These are phyloP conservation scores for Aspergillus egyptiacus DNA, from an alignment of 495 filamentous ascomycete species.

Conservation along the genomic window DNA sequence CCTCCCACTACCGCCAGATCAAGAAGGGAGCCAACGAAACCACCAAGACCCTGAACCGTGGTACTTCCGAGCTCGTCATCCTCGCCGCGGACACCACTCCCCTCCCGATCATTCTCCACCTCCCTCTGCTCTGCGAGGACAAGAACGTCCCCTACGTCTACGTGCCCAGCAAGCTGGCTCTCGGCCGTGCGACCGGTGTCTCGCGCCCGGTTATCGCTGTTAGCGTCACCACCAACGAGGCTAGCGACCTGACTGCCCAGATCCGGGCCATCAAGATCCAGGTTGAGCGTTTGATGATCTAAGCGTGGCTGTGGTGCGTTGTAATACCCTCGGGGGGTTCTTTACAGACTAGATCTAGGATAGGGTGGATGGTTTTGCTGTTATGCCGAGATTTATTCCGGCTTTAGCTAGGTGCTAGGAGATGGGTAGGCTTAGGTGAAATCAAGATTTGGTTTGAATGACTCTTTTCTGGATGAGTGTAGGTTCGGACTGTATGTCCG, in stretches of 20 bases:
- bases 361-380: neutral
- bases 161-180: slow-evolving; percentile 61
- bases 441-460: too few relatives aligned
- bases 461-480: too few relatives aligned
- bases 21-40: slow-evolving; percentile 76
- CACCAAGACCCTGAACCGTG: slow-evolving; percentile 85
- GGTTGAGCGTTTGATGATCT: slow-evolving; percentile 96
- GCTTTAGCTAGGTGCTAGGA: too few relatives aligned
- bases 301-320: slow-evolving; percentile 28
- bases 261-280: slow-evolving; percentile 85
- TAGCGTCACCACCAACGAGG: slow-evolving; percentile 90
- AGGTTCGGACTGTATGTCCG: too few relatives aligned
- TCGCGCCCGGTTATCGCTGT: slow-evolving; percentile 79
- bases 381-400: too few relatives aligned
- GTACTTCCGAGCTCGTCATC: slow-evolving; percentile 81
- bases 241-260: slow-evolving; percentile 76
- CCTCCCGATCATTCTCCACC: slow-evolving; percentile 84
- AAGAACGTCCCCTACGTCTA: slow-evolving; percentile 70
- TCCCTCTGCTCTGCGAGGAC: slow-evolving; percentile 82
- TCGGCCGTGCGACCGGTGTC: slow-evolving; percentile 72
- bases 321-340: neutral
- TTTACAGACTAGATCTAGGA: neutral
- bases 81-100: slow-evolving; percentile 83
- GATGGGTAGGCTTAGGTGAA: too few relatives aligned
- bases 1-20: slow-evolving; percentile 72